phyloP scores from a whole-genome alignment of 352 stramenopile genomes.

The Pythium biforme region DNA sequence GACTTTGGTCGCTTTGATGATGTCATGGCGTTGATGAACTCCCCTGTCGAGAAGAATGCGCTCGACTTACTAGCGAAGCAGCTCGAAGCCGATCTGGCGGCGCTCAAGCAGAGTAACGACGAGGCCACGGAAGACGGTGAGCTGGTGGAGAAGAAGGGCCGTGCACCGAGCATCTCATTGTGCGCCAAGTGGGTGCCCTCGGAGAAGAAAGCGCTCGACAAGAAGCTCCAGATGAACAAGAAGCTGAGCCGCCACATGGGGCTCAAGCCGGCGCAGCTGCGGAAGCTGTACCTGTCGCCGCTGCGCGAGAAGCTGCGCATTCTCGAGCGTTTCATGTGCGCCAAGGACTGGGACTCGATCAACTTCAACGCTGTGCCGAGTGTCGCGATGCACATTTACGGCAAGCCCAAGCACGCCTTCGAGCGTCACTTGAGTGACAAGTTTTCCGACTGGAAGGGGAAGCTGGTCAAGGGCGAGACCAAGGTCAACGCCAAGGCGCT shows the following conservation, averaged over 20 bases:
- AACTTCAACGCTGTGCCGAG: slow-evolving; percentile 42
- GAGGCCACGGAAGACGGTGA: background rate
- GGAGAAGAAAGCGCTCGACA: slow-evolving; percentile 57
- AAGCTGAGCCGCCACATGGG: slow-evolving; percentile 50
- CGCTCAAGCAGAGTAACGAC: slow-evolving; percentile 15
- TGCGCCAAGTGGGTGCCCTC: slow-evolving; percentile 62
- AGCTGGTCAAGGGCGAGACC: slow-evolving; percentile 31
- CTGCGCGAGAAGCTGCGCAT: slow-evolving; percentile 39
- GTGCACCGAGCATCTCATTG: slow-evolving; percentile 28
- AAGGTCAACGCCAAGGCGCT: slow-evolving; percentile 49
- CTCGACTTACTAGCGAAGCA: slow-evolving; percentile 40
- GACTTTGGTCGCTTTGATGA: slow-evolving; percentile 58
- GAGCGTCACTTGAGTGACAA: slow-evolving; percentile 34
- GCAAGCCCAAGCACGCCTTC: slow-evolving; percentile 42
- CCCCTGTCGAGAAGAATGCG: slow-evolving; percentile 35
- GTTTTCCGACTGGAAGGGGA: slow-evolving; percentile 36
- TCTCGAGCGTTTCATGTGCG: slow-evolving; percentile 49
- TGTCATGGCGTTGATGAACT: slow-evolving; percentile 39
- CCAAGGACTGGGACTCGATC: slow-evolving; percentile 48
- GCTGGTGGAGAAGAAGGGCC: background rate
- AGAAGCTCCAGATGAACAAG: slow-evolving; percentile 46
- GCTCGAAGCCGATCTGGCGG: slow-evolving; percentile 32
- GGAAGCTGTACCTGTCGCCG: slow-evolving; percentile 48
- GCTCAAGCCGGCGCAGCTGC: slow-evolving; percentile 35
- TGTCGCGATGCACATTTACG: slow-evolving; percentile 48